Conservation (phyloP, 805 yeast genomes). For the Kazachstania bromeliacearum region DNA sequence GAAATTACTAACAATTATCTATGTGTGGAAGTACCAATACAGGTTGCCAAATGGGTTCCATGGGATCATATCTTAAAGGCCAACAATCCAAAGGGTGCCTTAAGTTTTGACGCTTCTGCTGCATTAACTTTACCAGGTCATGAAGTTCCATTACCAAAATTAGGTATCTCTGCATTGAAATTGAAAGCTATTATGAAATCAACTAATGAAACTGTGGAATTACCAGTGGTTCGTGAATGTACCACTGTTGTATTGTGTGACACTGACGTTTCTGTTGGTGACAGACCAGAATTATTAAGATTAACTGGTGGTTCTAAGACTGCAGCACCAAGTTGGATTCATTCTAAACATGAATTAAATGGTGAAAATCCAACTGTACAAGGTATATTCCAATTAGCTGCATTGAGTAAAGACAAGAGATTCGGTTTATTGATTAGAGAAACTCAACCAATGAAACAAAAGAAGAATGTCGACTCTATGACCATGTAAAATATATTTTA, state of each 20-base stretch:
- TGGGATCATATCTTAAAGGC: conserved; percentile 52
- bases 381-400: conserved; percentile 46
- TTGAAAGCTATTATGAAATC: conserved; percentile 51
- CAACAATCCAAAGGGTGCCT: conserved; percentile 56
- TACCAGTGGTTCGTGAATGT: conserved; percentile 68
- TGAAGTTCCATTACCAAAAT: conserved; percentile 65
- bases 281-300: conserved; percentile 53
- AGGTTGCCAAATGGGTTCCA: conserved; percentile 64
- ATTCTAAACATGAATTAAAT: conserved; percentile 59
- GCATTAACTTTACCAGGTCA: conserved; percentile 52
- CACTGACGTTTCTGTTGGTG: conserved; percentile 32
- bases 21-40: conserved; percentile 64
- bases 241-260: conserved; percentile 60
- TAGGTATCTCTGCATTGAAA: conserved; percentile 62
- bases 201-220: conserved; percentile 35
- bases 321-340: conserved; percentile 78
- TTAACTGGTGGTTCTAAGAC: conserved; percentile 70
- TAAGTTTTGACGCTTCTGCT: conserved; percentile 57
- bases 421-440: conserved; percentile 62
- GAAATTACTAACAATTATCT: conserved; percentile 77
- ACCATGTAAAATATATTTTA: conserved; percentile 4
- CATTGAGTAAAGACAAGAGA: conserved; percentile 55
- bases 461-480: conserved; percentile 10
- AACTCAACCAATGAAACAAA: conserved; percentile 44
- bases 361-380: conserved; percentile 35